A percentile compares a stretch with the other conserved stretches of the same genome.
Evolutionary conservation across 306 rosid genomes (phyloP).

Genomic region (Sophora flavescens): DNA sequence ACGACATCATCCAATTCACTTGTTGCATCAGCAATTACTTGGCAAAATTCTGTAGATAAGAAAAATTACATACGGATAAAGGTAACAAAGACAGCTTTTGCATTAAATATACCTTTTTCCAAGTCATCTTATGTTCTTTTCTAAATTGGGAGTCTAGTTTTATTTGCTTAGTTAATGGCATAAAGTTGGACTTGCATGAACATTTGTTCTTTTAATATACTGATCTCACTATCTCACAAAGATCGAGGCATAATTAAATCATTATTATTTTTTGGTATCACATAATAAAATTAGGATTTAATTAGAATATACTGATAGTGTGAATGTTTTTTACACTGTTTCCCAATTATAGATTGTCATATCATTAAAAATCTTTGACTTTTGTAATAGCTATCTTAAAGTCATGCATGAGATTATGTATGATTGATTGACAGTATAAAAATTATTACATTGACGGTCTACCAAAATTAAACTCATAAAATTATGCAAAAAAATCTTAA

Average conservation of each 20-base stretch:
- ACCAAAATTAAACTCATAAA: too few species aligned
- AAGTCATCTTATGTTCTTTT: constrained; percentile 7
- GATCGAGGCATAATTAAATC: neutral
- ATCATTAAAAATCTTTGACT: too few species aligned
- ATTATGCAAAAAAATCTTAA: neutral
- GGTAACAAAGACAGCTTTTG: constrained; percentile 53
- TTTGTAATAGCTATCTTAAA: too few species aligned
- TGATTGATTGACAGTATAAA: too few species aligned
- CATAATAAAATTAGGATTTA: too few species aligned
- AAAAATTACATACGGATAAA: constrained; percentile 66
- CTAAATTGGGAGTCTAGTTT: constrained; percentile 29
- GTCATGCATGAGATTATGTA: too few species aligned
- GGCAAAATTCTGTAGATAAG: constrained; percentile 58
- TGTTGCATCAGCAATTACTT: constrained; percentile 75
- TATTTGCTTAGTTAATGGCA: neutral
- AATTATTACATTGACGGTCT: too few species aligned
- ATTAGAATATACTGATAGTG: too few species aligned
- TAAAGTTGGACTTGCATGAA: constrained; percentile 17
- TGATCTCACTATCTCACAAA: constrained; percentile 11
- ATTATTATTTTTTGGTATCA: neutral
- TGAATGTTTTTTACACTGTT: too few species aligned
- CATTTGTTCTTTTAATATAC: neutral
- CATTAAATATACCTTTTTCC: constrained; percentile 13
- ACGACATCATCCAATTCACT: constrained; percentile 54
- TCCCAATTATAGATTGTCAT: too few species aligned